Percentiles rank a stretch among this genome's conserved stretches.
These are phyloP conservation scores for Curvularia eragrostidis DNA, from an alignment of 2,329 filamentous ascomycete species.

Conservation along the genomic window DNA sequence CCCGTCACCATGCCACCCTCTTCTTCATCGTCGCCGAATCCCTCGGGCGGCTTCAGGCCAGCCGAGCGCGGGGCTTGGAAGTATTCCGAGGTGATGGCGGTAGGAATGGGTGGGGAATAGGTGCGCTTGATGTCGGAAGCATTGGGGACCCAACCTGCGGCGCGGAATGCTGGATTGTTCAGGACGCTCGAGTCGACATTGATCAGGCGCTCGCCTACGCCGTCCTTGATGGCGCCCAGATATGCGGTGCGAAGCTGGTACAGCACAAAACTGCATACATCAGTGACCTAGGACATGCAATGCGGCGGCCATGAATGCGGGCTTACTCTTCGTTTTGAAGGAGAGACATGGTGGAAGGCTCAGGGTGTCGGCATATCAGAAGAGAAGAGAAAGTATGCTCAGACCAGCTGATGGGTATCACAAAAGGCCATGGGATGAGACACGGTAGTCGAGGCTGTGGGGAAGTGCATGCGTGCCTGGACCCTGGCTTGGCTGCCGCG, in stretches of 20 bases:
- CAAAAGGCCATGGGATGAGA: conserved; percentile 15
- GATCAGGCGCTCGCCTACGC: conserved; percentile 83
- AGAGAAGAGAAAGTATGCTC: conserved; percentile 20
- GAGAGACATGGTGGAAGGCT: conserved; percentile 48
- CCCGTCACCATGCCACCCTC: conserved; percentile 74
- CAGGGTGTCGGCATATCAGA: conserved; percentile 27
- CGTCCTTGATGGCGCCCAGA: conserved; percentile 79
- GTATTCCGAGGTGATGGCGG: conserved; percentile 81
- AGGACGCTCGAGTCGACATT: conserved; percentile 80
- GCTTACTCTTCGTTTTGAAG: conserved; percentile 55
- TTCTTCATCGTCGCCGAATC: conserved; percentile 74
- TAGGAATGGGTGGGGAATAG: conserved; percentile 85
- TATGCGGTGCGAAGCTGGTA: conserved; percentile 84
- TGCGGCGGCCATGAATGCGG: conserved; percentile 7
- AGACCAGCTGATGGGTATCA: conserved; percentile 45
- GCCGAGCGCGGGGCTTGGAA: conserved; percentile 73
- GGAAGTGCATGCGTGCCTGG: conserved; percentile 21
- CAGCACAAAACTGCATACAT: conserved; percentile 70
- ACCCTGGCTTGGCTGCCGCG: conserved; percentile 32
- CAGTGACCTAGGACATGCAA: conserved; percentile 22
- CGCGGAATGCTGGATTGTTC: conserved; percentile 81
- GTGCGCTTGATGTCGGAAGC: conserved; percentile 79
- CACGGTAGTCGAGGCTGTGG: conserved; percentile 13
- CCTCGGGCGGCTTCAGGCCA: conserved; percentile 59
- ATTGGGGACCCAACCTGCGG: conserved; percentile 79